These are phyloP conservation scores for Sugiyamaella floridensis DNA, from an alignment of 805 yeast genomes.

Conservation along the genomic window DNA sequence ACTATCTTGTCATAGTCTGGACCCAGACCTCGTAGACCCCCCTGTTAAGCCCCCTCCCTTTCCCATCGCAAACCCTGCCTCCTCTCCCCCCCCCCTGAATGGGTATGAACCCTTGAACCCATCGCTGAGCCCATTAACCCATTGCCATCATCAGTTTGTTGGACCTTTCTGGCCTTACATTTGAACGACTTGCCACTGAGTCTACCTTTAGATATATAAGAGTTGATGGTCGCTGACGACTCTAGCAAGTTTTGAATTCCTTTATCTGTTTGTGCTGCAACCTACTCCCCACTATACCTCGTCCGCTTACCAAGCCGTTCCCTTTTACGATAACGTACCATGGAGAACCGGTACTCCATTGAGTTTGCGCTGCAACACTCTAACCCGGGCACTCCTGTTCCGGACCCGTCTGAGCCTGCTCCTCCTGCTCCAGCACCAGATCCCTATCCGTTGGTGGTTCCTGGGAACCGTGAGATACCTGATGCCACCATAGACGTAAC, in stretches of 20 bases:
- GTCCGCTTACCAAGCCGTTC: neutral
- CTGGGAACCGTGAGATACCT: slow-evolving; percentile 5
- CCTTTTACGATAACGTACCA: neutral
- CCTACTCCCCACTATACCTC: neutral
- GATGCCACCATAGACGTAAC: slow-evolving; percentile 6
- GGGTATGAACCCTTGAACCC: neutral
- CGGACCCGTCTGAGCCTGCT: slow-evolving; percentile 13
- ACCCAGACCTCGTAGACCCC: too few species aligned
- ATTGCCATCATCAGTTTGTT: neutral
- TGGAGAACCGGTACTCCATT: slow-evolving; percentile 15
- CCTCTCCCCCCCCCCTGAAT: neutral
- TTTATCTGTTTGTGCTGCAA: neutral
- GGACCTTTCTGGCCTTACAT: neutral
- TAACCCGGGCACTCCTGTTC: slow-evolving; percentile 11
- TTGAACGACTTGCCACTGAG: too few species aligned
- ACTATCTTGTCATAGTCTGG: too few species aligned
- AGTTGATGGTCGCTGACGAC: too few species aligned
- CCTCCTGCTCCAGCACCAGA: slow-evolving; percentile 10
- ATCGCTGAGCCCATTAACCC: neutral
- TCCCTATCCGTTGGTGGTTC: slow-evolving; percentile 8
- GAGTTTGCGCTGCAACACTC: slow-evolving; percentile 14
- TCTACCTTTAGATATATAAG: too few species aligned
- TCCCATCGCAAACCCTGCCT: neutral
- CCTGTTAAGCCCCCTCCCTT: neutral
- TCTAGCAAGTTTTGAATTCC: neutral